Evolutionary conservation across 2,329 filamentous ascomycete genomes (phyloP).

Genomic region (Penicillium sp.): DNA sequence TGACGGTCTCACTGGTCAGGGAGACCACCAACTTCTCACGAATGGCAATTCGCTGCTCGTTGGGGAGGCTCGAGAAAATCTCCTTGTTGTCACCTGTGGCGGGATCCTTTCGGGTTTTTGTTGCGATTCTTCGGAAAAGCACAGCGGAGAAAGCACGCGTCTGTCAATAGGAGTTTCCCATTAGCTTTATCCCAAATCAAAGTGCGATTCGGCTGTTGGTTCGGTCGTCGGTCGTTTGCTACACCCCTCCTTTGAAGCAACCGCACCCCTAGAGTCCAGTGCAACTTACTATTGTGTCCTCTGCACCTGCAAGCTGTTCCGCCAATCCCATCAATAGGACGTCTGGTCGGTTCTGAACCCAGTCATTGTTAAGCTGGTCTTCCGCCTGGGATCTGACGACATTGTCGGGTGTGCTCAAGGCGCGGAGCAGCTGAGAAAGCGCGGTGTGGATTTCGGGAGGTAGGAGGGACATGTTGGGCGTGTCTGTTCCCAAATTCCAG

Average conservation of each 20-base stretch:
- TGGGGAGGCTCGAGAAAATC: slow-evolving; percentile 76
- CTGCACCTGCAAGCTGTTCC: slow-evolving; percentile 82
- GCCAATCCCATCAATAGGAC: slow-evolving; percentile 89
- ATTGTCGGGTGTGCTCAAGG: slow-evolving; percentile 88
- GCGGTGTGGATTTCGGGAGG: slow-evolving; percentile 80
- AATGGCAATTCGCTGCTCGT: slow-evolving; percentile 73
- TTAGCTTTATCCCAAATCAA: slow-evolving; percentile 6
- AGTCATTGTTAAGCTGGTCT: slow-evolving; percentile 85
- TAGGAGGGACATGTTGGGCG: slow-evolving; percentile 73
- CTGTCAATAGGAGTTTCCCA: slow-evolving; percentile 48
- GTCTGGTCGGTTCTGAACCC: slow-evolving; percentile 78
- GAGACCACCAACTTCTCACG: slow-evolving; percentile 79
- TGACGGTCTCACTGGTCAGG: slow-evolving; percentile 69
- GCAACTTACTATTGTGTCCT: slow-evolving; percentile 67
- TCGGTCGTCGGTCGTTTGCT: neutral
- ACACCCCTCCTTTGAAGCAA: neutral
- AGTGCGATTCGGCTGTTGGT: neutral
- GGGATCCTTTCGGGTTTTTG: slow-evolving; percentile 75
- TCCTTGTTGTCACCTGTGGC: slow-evolving; percentile 71
- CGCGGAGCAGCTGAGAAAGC: slow-evolving; percentile 81
- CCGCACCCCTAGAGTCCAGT: slow-evolving; percentile 3
- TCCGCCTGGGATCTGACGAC: slow-evolving; percentile 79
- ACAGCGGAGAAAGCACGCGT: slow-evolving; percentile 88
- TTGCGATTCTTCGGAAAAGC: slow-evolving; percentile 89
- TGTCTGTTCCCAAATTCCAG: slow-evolving; percentile 32